Evolutionary conservation across 352 stramenopile species (phyloP).

Genomic region (Thalassiosira oceanica): DNA sequence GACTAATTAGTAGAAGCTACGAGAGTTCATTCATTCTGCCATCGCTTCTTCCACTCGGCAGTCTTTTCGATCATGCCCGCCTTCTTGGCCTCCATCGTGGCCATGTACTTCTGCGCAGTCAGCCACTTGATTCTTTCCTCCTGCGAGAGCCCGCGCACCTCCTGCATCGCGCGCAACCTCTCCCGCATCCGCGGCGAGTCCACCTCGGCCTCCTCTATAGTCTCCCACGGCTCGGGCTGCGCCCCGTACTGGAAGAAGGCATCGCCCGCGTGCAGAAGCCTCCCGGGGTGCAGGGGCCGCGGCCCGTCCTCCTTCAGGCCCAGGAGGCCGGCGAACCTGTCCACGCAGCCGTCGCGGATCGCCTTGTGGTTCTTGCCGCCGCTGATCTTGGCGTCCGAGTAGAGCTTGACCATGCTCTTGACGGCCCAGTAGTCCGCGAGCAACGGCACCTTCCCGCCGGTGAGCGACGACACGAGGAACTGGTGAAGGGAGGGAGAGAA

Average conservation of each 20-base stretch:
- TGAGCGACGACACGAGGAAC: conserved; percentile 70
- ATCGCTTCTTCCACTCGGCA: conserved; percentile 42
- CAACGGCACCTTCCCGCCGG: conserved; percentile 60
- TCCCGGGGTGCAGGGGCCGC: conserved; percentile 6
- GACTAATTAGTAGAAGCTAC: too few species aligned
- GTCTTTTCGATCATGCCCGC: conserved; percentile 44
- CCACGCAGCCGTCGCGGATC: conserved; percentile 62
- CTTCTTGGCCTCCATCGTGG: conserved; percentile 23
- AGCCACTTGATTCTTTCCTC: conserved; percentile 29
- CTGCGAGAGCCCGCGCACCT: conserved; percentile 6
- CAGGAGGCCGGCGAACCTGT: conserved; percentile 63
- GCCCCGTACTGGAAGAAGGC: conserved; percentile 45
- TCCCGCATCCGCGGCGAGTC: conserved; percentile 14
- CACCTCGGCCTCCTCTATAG: conserved; percentile 14
- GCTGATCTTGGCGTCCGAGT: conserved; percentile 61
- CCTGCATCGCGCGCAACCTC: conserved; percentile 3
- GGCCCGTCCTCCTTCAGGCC: conserved; percentile 52
- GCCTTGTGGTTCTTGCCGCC: conserved; percentile 53
- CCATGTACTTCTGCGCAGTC: conserved; percentile 4
- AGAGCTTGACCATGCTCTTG: conserved; percentile 65
- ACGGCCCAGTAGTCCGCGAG: conserved; percentile 75
- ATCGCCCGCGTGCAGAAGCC: neutral
- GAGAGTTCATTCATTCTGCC: too few species aligned
- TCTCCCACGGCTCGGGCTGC: conserved; percentile 35
- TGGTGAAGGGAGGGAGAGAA: too few species aligned